Evolutionary conservation across 495 filamentous ascomycete genomes (phyloP), one percentile per base, ranked within the genome.

Genomic region (Amniculicola lignicola): DNA sequence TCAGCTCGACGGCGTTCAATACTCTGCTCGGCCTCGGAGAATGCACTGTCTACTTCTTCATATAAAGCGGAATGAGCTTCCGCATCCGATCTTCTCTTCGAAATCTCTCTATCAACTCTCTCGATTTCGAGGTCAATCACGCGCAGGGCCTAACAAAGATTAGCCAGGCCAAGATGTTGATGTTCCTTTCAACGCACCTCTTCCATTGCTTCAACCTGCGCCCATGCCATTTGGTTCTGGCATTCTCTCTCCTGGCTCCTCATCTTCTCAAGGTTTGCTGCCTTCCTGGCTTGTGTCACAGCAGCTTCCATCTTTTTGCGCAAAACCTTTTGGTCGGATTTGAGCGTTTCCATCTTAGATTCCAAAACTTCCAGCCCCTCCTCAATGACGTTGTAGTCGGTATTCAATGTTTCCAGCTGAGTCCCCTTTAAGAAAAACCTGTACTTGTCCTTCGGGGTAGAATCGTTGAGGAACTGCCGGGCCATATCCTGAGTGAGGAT

Each of bases 401-500:
- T 83, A 67, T 96, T 89, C 11, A 99, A 77, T 61, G 90, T 83
- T 65, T 96, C 89, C 2, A 99, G 76, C 65, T 97, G 91, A 4
- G 95, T 93, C 19, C 93, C 93, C 67, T 95, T 89, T 48, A 95
- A 82, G 66, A 97, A 99, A 61, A 96, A 96, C 61, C 89, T 92
- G 76, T 97, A 99, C 67, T 97, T 99, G 44, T 92, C 83, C 3
- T 76, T 71, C 3, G 90, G 79, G 18, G 79, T 86, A 18, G 94
- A 93, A 19, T 82, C 77, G 68, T 89, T 95, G 7, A 99, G 77
- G 66, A 99, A 99, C 54, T 95, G 86, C 14, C 92, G 86, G 27
- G 93, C 93, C 69, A 88, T 87, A 65, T 99, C 93, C 70, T 99
- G 93, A 1, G 92, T 95, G 23, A 99, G 80, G n/a, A 96, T 86